These are phyloP conservation scores for Chlorella sp. DNA, from an alignment of 139 green algal species.

Conservation along the genomic window DNA sequence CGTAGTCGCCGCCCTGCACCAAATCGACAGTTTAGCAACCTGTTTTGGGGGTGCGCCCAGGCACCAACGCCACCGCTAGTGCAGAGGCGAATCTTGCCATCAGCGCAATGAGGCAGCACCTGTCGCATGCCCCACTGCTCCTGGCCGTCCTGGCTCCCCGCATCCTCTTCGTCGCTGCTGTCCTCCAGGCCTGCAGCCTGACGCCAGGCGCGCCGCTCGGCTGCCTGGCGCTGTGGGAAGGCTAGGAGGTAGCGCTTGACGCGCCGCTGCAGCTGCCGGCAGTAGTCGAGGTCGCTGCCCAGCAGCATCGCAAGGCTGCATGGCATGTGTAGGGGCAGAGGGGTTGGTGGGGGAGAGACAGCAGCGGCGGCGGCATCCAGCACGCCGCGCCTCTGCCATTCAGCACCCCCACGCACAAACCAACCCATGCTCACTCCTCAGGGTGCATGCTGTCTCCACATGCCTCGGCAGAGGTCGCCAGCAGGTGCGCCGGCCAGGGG, in stretches of 20 bases:
- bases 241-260: neutral
- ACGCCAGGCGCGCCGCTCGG: neutral
- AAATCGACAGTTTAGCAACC: no score
- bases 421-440: no score
- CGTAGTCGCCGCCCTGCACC: conserved; percentile 3
- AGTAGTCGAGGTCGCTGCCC: neutral
- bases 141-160: neutral
- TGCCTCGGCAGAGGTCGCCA: no score
- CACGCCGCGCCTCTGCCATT: no score
- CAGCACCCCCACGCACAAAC: no score
- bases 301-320: conserved; percentile 5
- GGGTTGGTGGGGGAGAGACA: neutral
- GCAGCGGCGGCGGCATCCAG: neutral
- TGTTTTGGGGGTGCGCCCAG: no score
- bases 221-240: neutral
- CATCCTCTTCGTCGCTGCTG: neutral
- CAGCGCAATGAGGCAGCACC: no score
- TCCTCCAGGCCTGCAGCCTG: neutral
- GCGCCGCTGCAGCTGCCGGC: neutral
- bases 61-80: no score
- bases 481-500: no score
- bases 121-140: conserved; percentile 8
- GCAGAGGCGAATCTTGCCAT: no score
- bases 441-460: no score
- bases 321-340: neutral